Evolutionary conservation across 805 yeast species (phyloP).

Genomic region (Barnettozyma californica): DNA sequence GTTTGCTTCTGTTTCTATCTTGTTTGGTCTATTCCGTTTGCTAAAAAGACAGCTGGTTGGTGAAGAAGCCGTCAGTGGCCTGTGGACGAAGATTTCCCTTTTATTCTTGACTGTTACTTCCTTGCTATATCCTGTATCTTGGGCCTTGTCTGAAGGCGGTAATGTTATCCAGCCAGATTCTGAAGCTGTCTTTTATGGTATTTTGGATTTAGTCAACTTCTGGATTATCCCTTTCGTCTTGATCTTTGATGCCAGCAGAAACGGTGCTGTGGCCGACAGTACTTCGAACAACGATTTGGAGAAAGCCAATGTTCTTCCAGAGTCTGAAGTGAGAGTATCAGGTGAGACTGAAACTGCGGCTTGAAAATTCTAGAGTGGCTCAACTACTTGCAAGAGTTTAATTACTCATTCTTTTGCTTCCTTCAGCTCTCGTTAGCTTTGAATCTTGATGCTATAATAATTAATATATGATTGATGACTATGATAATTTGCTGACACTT

Average conservation of each 20-base stretch:
- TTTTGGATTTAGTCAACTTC: slow-evolving; percentile 42
- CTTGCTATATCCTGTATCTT: slow-evolving; percentile 41
- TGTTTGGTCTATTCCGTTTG: slow-evolving; percentile 32
- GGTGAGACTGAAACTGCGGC: neutral
- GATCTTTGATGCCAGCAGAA: slow-evolving; percentile 16
- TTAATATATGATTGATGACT: neutral
- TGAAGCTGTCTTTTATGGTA: slow-evolving; percentile 51
- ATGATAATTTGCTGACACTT: too few species aligned
- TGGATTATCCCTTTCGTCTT: slow-evolving; percentile 35
- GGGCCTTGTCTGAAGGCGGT: slow-evolving; percentile 55
- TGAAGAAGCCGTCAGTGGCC: slow-evolving; percentile 6
- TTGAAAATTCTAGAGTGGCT: too few species aligned
- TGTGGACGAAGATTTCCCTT: slow-evolving; percentile 9
- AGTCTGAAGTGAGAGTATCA: neutral
- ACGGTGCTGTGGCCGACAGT: slow-evolving; percentile 12
- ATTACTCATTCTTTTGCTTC: neutral
- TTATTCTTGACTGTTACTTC: slow-evolving; percentile 31
- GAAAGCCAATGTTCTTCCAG: neutral
- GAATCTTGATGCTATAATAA: neutral
- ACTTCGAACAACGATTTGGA: slow-evolving; percentile 9
- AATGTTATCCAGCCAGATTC: slow-evolving; percentile 47
- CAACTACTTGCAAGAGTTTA: too few species aligned
- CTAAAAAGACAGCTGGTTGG: slow-evolving; percentile 25
- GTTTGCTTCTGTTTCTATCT: slow-evolving; percentile 41
- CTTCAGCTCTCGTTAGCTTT: neutral